A percentile compares a stretch with the other conserved stretches of the same genome.
Evolutionary conservation across 306 rosid genomes (phyloP).

Genomic region (Citrullus colocynthis): DNA sequence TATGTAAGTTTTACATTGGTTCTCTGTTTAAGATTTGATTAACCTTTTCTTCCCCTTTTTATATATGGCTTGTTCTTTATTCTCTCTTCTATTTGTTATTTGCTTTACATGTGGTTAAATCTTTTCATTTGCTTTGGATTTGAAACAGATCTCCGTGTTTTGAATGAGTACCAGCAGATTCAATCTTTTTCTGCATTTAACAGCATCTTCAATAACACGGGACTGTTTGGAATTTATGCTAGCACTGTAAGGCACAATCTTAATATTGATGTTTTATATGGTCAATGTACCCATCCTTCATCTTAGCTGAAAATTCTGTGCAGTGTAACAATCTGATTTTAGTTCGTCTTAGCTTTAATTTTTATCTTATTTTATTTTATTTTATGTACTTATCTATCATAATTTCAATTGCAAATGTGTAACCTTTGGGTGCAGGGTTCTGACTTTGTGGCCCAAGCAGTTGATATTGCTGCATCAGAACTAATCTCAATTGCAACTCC

Average conservation of each 20-base stretch:
- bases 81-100: conserved; percentile 7
- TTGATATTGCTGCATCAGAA: conserved; percentile 73
- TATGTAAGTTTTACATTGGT: conserved; percentile 44
- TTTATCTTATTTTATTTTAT: background rate
- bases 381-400: background rate
- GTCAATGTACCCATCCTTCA: background rate
- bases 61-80: background rate
- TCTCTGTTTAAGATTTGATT: background rate
- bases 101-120: background rate
- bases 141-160: conserved; percentile 65
- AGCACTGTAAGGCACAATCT: conserved; percentile 53
- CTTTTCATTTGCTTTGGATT: conserved; percentile 5
- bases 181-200: conserved; percentile 86
- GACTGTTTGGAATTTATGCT: conserved; percentile 73
- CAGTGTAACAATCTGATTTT: background rate
- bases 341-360: background rate
- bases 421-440: conserved; percentile 38
- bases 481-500: conserved; percentile 65
- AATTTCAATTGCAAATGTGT: background rate
- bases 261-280: background rate
- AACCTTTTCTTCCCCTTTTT: background rate
- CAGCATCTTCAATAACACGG: conserved; percentile 82
- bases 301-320: background rate
- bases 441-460: conserved; percentile 48
- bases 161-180: conserved; percentile 66